These are phyloP conservation scores for Fagopyrum esculentum DNA, from an alignment of 148 eudicot species.

Conservation along the genomic window DNA sequence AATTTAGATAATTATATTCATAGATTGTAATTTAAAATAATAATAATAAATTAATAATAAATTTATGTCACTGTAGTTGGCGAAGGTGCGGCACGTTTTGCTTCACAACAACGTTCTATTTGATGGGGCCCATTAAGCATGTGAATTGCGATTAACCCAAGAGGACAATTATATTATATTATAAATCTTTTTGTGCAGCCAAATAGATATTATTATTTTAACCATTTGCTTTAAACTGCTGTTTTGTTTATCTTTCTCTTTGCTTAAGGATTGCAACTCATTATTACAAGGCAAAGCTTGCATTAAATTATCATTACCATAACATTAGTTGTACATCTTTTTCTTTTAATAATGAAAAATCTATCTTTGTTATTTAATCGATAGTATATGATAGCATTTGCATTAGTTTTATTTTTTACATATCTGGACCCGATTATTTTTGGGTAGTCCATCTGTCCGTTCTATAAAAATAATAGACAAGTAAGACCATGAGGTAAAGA, in stretches of 20 bases:
- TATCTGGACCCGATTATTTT: too few relatives aligned
- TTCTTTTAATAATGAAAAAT: neutral
- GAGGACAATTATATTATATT: neutral
- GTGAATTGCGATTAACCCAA: slow-evolving; percentile 5
- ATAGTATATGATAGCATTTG: too few relatives aligned
- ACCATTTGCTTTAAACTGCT: neutral
- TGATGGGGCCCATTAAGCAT: neutral
- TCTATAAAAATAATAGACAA: too few relatives aligned
- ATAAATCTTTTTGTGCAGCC: neutral
- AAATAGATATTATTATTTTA: neutral
- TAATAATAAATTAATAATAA: neutral
- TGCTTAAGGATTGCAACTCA: neutral
- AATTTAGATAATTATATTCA: neutral
- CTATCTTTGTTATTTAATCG: too few relatives aligned
- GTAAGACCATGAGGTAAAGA: too few relatives aligned
- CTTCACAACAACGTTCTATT: neutral
- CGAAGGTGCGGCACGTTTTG: slow-evolving; percentile 4
- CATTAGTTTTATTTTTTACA: too few relatives aligned
- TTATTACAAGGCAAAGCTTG: neutral
- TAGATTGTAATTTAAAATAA: neutral
- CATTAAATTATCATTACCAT: neutral
- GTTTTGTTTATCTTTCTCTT: neutral
- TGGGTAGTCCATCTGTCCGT: too few relatives aligned
- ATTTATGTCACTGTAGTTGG: slow-evolving; percentile 1
- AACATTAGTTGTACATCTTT: neutral